phyloP scores from a whole-genome alignment of 768 basidiomycete genomes.

The Pleurotus eryngii region DNA sequence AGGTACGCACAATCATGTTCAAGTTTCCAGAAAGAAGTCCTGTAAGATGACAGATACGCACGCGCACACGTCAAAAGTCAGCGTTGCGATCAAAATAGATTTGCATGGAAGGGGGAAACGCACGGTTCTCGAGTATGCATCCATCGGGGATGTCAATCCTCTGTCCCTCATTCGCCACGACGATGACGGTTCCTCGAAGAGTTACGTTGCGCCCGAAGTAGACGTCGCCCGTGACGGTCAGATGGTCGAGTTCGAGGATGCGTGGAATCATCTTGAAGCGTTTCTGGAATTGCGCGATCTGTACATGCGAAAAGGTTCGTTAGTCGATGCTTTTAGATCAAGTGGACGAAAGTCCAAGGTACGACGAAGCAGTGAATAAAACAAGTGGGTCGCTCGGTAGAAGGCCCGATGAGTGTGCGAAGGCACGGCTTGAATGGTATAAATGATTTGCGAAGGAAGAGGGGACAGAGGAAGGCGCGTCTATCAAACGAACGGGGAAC shows the following conservation, averaged over 20 bases:
- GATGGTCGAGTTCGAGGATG: slow-evolving; percentile 88
- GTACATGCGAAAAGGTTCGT: neutral
- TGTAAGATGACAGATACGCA: slow-evolving; percentile 15
- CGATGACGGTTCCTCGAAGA: slow-evolving; percentile 86
- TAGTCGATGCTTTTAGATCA: neutral
- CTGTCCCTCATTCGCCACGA: slow-evolving; percentile 80
- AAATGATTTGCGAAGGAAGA: neutral
- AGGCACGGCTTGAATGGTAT: too few relatives aligned
- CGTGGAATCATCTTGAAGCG: slow-evolving; percentile 93
- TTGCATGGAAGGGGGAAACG: slow-evolving; percentile 15
- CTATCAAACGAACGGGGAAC: neutral
- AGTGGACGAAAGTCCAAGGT: neutral
- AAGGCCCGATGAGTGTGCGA: too few relatives aligned
- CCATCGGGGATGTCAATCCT: slow-evolving; percentile 84
- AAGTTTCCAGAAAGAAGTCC: slow-evolving; percentile 81
- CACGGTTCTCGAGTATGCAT: slow-evolving; percentile 71
- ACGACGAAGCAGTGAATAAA: neutral
- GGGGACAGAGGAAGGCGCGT: neutral
- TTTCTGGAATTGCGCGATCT: slow-evolving; percentile 89
- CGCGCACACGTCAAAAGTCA: neutral
- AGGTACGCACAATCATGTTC: slow-evolving; percentile 63
- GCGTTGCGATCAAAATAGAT: neutral
- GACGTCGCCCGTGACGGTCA: slow-evolving; percentile 91
- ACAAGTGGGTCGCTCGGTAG: neutral
- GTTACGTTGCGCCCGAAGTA: slow-evolving; percentile 86